Percentiles rank a stretch among this genome's conserved stretches.
Evolutionary conservation across 805 yeast species (phyloP).

Genomic region (Wickerhamiella vanderwaltii): DNA sequence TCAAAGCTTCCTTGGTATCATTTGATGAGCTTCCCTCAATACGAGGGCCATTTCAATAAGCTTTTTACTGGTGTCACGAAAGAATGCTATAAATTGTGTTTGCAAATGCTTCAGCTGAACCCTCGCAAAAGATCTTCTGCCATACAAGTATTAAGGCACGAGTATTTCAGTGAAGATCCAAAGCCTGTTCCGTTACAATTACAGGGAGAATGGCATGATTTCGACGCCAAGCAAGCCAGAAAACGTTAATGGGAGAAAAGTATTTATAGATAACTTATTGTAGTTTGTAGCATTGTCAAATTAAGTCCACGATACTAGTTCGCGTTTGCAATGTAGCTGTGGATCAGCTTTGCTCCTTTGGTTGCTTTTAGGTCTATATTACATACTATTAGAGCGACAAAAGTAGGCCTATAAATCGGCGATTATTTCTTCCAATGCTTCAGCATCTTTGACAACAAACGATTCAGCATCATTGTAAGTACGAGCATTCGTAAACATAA

Average conservation of each 20-base stretch:
- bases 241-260: too few relatives aligned
- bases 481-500: slow-evolving; percentile 58
- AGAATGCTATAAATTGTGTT: slow-evolving; percentile 48
- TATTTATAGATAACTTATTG: too few relatives aligned
- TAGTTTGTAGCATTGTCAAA: too few relatives aligned
- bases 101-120: slow-evolving; percentile 48
- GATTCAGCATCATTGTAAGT: slow-evolving; percentile 59
- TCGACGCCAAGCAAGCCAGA: slow-evolving; percentile 62
- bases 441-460: slow-evolving; percentile 49
- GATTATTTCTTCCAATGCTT: slow-evolving; percentile 13
- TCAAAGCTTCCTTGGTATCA: slow-evolving; percentile 85
- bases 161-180: slow-evolving; percentile 63
- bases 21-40: slow-evolving; percentile 49
- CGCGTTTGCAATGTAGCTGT: too few relatives aligned
- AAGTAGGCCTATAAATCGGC: too few relatives aligned
- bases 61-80: slow-evolving; percentile 35
- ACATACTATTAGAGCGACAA: too few relatives aligned
- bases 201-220: slow-evolving; percentile 88
- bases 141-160: slow-evolving; percentile 51
- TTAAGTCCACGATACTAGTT: too few relatives aligned
- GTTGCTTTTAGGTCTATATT: too few relatives aligned
- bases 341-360: too few relatives aligned
- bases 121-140: slow-evolving; percentile 63
- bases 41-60: slow-evolving; percentile 30
- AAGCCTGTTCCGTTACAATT: slow-evolving; percentile 48